Conservation (phyloP, 2,329 filamentous ascomycete genomes). For the Hypoxylon sp. region DNA sequence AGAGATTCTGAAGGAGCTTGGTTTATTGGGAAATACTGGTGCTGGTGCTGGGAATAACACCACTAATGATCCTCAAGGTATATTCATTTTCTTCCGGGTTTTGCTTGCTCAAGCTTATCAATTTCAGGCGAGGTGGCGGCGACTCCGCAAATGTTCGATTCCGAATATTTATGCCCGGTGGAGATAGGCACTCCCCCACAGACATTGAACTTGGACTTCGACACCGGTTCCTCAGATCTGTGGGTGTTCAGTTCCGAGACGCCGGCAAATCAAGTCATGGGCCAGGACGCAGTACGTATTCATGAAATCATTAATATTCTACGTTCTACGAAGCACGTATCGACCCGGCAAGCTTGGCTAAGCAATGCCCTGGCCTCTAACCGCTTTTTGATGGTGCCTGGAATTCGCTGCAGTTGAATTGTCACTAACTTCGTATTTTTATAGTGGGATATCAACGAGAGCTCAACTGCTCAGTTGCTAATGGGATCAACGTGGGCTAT, state of each 20-base stretch:
- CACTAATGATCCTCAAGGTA: constrained; percentile 34
- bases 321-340: too few species aligned
- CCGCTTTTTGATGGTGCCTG: too few species aligned
- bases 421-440: constrained; percentile 9
- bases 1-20: constrained; percentile 55
- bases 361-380: not conserved
- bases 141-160: constrained; percentile 53
- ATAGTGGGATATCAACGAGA: constrained; percentile 58
- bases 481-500: constrained; percentile 59
- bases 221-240: constrained; percentile 64
- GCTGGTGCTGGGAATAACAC: constrained; percentile 35
- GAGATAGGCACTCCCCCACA: constrained; percentile 59
- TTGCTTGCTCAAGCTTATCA: constrained; percentile 20
- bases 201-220: constrained; percentile 61
- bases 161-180: constrained; percentile 55
- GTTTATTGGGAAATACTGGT: constrained; percentile 47
- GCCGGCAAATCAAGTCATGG: constrained; percentile 53
- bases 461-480: constrained; percentile 57
- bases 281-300: constrained; percentile 54
- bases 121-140: constrained; percentile 52
- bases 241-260: constrained; percentile 63
- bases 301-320: not conserved
- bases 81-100: not conserved
- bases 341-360: too few species aligned
- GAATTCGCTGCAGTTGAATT: too few species aligned